These are phyloP conservation scores for Ophiostoma australiae DNA, from an alignment of 2,329 filamentous ascomycete genomes.

Conservation along the genomic window DNA sequence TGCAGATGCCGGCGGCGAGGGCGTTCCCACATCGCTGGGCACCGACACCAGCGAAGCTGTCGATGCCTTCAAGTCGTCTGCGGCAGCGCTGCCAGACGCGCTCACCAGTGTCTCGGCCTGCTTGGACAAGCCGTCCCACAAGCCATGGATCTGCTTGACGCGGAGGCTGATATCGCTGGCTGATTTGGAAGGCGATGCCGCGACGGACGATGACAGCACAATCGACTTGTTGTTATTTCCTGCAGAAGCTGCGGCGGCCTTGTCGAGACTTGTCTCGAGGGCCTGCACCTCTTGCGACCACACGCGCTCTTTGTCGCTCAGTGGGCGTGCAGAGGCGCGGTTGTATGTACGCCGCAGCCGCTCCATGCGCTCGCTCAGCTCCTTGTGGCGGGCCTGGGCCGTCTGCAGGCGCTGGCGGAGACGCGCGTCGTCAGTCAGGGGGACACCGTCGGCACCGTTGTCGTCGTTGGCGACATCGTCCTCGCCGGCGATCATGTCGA, in stretches of 20 bases:
- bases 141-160: conserved; percentile 50
- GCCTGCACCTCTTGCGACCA: conserved; percentile 44
- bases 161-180: conserved; percentile 49
- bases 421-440: conserved; percentile 47
- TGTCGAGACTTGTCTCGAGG: conserved; percentile 39
- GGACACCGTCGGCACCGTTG: conserved; percentile 29
- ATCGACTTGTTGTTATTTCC: conserved; percentile 27
- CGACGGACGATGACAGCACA: conserved; percentile 7
- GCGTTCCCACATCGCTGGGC: conserved; percentile 23
- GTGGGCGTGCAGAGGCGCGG: conserved; percentile 45
- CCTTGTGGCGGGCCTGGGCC: conserved; percentile 52
- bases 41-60: conserved; percentile 20
- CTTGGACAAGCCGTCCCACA: conserved; percentile 50
- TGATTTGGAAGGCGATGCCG: conserved; percentile 35
- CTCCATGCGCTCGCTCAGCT: conserved; percentile 57
- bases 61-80: conserved; percentile 7
- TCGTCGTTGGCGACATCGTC: conserved; percentile 36
- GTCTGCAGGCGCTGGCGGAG: conserved; percentile 55
- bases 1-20: conserved; percentile 27
- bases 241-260: not conserved
- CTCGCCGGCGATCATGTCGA: conserved; percentile 61
- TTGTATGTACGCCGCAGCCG: conserved; percentile 49
- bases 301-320: conserved; percentile 58
- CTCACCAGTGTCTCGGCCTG: conserved; percentile 45
- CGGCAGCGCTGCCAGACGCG: not conserved